A percentile compares a stretch with the other conserved stretches of the same genome.
phyloP scores from a whole-genome alignment of 2,329 filamentous ascomycete species.

The Cytospora schulzeri region DNA sequence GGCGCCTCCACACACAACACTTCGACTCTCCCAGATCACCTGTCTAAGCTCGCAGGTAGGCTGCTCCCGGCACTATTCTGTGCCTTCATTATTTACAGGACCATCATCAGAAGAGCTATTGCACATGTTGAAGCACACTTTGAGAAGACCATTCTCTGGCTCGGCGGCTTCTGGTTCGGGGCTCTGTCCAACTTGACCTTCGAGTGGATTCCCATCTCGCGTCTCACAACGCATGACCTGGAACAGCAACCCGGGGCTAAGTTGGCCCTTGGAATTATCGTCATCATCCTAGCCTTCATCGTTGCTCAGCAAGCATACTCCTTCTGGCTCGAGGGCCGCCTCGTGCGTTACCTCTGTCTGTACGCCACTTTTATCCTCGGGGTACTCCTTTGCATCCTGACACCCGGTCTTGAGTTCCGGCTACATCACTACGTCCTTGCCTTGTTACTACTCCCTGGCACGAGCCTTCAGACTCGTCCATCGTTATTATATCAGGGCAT shows the following conservation, averaged over 20 bases:
- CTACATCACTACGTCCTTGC: slow-evolving; percentile 95
- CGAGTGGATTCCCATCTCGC: slow-evolving; percentile 81
- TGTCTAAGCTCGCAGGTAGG: slow-evolving; percentile 77
- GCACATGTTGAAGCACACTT: slow-evolving; percentile 74
- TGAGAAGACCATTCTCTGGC: slow-evolving; percentile 87
- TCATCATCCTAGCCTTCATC: slow-evolving; percentile 69
- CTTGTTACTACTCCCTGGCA: slow-evolving; percentile 85
- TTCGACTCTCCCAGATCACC: slow-evolving; percentile 64
- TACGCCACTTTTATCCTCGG: slow-evolving; percentile 68
- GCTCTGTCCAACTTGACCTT: slow-evolving; percentile 92
- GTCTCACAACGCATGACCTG: slow-evolving; percentile 88
- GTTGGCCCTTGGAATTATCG: slow-evolving; percentile 75
- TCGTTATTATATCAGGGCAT: slow-evolving; percentile 87
- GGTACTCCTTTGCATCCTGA: slow-evolving; percentile 68
- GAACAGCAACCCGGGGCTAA: slow-evolving; percentile 86
- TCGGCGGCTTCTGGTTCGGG: slow-evolving; percentile 90
- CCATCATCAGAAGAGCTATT: slow-evolving; percentile 72
- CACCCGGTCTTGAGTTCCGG: slow-evolving; percentile 79
- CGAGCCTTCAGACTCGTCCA: slow-evolving; percentile 82
- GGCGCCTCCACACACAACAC: slow-evolving; percentile 46
- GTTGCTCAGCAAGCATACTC: slow-evolving; percentile 77
- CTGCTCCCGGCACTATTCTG: slow-evolving; percentile 86
- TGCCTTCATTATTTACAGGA: slow-evolving; percentile 85
- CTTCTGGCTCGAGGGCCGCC: slow-evolving; percentile 80
- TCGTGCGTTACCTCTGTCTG: slow-evolving; percentile 75